phyloP scores from a whole-genome alignment of 257 asterid genomes.

The Nicotiana otophora region DNA sequence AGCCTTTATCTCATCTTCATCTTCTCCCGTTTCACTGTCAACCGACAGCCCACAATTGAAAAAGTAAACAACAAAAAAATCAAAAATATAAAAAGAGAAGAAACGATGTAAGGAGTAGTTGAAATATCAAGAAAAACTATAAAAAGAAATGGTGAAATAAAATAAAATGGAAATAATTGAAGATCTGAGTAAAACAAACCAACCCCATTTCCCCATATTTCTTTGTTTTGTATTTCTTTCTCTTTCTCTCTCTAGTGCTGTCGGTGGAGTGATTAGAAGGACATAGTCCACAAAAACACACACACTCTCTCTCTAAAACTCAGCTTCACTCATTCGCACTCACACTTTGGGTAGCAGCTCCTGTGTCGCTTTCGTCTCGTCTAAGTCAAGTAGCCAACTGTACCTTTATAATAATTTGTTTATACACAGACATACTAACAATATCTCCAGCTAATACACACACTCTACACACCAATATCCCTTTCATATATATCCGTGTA shows the following conservation, averaged over 20 bases:
- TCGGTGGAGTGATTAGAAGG: constrained; percentile 11
- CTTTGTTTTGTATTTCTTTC: neutral
- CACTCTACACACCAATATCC: constrained; percentile 13
- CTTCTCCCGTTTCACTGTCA: neutral
- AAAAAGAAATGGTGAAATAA: neutral
- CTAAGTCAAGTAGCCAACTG: constrained; percentile 20
- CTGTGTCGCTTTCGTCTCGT: constrained; percentile 50
- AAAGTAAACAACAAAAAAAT: neutral
- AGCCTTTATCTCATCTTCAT: neutral
- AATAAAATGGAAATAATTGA: constrained; percentile 2
- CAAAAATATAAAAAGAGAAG: neutral
- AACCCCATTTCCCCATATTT: neutral
- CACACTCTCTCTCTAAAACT: constrained; percentile 1
- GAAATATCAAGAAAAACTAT: neutral
- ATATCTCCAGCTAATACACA: constrained; percentile 26
- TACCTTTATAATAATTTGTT: neutral
- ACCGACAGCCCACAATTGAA: neutral
- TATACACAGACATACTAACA: neutral
- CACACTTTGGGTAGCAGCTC: constrained; percentile 28
- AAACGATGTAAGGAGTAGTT: neutral
- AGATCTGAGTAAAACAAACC: neutral
- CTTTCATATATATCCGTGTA: neutral
- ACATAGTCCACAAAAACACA: neutral
- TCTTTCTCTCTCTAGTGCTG: constrained; percentile 1
- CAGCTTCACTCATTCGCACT: constrained; percentile 27